These are phyloP conservation scores for Alternaria arbusti DNA, from an alignment of 2,329 filamentous ascomycete genomes.

Conservation along the genomic window DNA sequence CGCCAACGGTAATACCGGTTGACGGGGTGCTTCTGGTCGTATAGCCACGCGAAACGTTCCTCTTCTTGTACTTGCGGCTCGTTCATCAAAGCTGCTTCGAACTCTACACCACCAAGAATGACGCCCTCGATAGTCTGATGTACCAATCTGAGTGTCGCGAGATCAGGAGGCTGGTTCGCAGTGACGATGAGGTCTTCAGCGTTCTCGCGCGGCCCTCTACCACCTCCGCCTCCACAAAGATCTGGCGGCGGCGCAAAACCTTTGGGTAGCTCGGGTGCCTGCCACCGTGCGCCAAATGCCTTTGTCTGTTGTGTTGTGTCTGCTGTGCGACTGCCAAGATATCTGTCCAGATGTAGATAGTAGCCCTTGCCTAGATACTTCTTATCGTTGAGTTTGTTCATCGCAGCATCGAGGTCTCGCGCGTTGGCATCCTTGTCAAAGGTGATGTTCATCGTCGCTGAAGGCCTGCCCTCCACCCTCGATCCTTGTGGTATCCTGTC, in stretches of 20 bases:
- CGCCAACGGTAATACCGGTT: constrained; percentile 93
- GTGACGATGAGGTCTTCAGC: constrained; percentile 39
- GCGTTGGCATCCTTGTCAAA: constrained; percentile 41
- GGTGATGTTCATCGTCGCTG: constrained; percentile 38
- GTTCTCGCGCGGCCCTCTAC: constrained; percentile 27
- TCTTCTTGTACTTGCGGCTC: constrained; percentile 81
- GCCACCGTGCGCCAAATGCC: constrained; percentile 42
- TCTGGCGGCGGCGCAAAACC: constrained; percentile 39
- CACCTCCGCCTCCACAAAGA: constrained; percentile 27
- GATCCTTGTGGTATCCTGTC: constrained; percentile 34
- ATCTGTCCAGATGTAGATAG: constrained; percentile 44
- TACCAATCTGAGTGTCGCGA: constrained; percentile 80
- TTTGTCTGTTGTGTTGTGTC: constrained; percentile 32
- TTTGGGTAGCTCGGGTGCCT: constrained; percentile 36
- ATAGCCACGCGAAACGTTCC: constrained; percentile 93
- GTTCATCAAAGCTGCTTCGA: constrained; percentile 91
- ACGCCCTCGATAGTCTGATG: constrained; percentile 86
- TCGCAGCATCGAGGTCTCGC: constrained; percentile 38
- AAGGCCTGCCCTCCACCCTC: constrained; percentile 27
- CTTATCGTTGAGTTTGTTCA: constrained; percentile 43
- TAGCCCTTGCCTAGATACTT: constrained; percentile 43
- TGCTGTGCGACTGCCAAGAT: constrained; percentile 31
- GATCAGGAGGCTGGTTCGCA: constrained; percentile 75
- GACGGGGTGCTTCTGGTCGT: constrained; percentile 75
- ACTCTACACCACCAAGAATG: constrained; percentile 80